Conservation (phyloP, 768 basidiomycete species). For the Lactarius trivialis region DNA sequence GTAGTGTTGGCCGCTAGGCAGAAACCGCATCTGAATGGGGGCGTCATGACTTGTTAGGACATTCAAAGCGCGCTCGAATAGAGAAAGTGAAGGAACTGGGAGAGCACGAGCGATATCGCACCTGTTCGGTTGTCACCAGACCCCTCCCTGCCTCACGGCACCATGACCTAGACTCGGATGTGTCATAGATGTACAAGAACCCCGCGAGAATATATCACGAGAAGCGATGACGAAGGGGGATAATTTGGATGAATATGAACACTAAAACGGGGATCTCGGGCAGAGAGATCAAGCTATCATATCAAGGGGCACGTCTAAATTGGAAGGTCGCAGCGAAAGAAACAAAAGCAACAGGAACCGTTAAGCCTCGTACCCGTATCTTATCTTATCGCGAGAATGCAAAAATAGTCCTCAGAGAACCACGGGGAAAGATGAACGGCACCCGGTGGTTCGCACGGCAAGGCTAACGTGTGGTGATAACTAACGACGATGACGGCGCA, state of each 20-base stretch:
- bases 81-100: not conserved
- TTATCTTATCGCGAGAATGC: not conserved
- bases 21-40: too few species aligned
- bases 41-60: too few species aligned
- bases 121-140: not conserved
- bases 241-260: not conserved
- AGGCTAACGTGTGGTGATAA: not conserved
- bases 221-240: not conserved
- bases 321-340: not conserved
- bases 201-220: not conserved
- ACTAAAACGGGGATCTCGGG: not conserved
- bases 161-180: too few species aligned
- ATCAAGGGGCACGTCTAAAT: not conserved
- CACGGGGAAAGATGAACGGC: not conserved
- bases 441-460: not conserved
- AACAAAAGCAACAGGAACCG: not conserved
- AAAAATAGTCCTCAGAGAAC: not conserved
- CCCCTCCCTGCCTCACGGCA: too few species aligned
- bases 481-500: not conserved
- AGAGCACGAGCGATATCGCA: not conserved
- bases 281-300: not conserved
- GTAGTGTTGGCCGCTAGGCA: too few species aligned
- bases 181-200: too few species aligned
- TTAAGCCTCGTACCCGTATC: not conserved
- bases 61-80: too few species aligned